Percentiles rank a stretch among this genome's conserved stretches.
Conservation (phyloP, 495 filamentous ascomycete genomes). For the Thozetella sp. region DNA sequence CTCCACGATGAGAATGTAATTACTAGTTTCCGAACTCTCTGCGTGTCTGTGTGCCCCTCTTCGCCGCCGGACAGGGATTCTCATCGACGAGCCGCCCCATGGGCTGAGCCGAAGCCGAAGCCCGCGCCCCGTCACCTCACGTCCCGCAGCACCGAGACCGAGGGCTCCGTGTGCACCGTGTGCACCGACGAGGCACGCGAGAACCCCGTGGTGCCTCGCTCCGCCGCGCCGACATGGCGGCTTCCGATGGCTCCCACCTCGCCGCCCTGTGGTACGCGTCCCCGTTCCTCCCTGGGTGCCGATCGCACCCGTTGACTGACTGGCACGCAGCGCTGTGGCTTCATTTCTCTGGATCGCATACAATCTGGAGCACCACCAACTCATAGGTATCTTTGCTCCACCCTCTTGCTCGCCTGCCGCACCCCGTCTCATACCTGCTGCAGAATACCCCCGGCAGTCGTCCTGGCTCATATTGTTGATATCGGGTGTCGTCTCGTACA, state of each 20-base stretch:
- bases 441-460: constrained; percentile 46
- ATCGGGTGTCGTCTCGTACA: constrained; percentile 34
- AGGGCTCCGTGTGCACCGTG: too few relatives aligned
- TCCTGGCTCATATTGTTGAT: constrained; percentile 31
- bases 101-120: too few relatives aligned
- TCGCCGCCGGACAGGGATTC: too few relatives aligned
- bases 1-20: too few relatives aligned
- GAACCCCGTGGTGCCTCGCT: not conserved
- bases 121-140: too few relatives aligned
- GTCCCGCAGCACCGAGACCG: too few relatives aligned
- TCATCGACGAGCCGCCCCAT: too few relatives aligned
- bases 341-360: constrained; percentile 45
- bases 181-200: too few relatives aligned
- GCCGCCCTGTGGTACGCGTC: constrained; percentile 39
- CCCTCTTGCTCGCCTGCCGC: not conserved
- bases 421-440: constrained; percentile 8
- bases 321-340: constrained; percentile 33
- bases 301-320: not conserved
- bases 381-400: constrained; percentile 30
- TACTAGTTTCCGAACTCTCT: too few relatives aligned
- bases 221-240: constrained; percentile 21
- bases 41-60: too few relatives aligned
- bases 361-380: constrained; percentile 43
- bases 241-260: constrained; percentile 32
- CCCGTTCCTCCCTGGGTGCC: not conserved